Percentiles rank a stretch among this genome's conserved stretches.
These are phyloP conservation scores for Zygosaccharomyces sapae DNA, from an alignment of 1,139 yeast genomes.

Conservation along the genomic window DNA sequence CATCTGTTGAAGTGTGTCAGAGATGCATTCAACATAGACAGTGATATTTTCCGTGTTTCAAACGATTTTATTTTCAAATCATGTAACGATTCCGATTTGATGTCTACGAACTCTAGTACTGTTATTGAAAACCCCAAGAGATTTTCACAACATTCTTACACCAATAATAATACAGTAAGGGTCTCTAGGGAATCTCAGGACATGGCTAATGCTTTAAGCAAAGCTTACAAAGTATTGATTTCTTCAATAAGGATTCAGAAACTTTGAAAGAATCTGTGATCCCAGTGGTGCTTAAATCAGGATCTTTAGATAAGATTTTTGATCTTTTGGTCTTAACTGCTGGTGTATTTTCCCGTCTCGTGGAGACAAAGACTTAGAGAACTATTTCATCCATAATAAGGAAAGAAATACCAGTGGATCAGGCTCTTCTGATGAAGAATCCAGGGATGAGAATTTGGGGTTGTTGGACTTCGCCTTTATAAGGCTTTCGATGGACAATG, in stretches of 20 bases:
- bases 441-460: slow-evolving; percentile 22
- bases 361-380: slow-evolving; percentile 43
- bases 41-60: slow-evolving; percentile 49
- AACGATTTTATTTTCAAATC: slow-evolving; percentile 56
- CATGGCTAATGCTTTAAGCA: slow-evolving; percentile 27
- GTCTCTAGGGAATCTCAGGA: slow-evolving; percentile 27
- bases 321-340: slow-evolving; percentile 63
- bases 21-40: slow-evolving; percentile 57
- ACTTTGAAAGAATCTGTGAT: slow-evolving; percentile 36
- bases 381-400: slow-evolving; percentile 35
- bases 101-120: slow-evolving; percentile 44
- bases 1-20: slow-evolving; percentile 50
- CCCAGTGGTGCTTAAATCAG: slow-evolving; percentile 54
- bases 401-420: slow-evolving; percentile 12
- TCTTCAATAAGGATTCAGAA: slow-evolving; percentile 33
- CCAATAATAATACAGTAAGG: slow-evolving; percentile 7
- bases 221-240: slow-evolving; percentile 36
- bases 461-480: slow-evolving; percentile 40
- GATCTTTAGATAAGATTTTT: slow-evolving; percentile 54
- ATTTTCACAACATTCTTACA: slow-evolving; percentile 32
- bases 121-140: slow-evolving; percentile 46
- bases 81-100: slow-evolving; percentile 36
- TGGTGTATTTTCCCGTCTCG: slow-evolving; percentile 50
- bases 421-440: slow-evolving; percentile 7
- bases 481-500: slow-evolving; percentile 54